Base-by-base conservation (phyloP, 2,329 filamentous ascomycete species). In the Cryphonectria nitschkei region DNA sequence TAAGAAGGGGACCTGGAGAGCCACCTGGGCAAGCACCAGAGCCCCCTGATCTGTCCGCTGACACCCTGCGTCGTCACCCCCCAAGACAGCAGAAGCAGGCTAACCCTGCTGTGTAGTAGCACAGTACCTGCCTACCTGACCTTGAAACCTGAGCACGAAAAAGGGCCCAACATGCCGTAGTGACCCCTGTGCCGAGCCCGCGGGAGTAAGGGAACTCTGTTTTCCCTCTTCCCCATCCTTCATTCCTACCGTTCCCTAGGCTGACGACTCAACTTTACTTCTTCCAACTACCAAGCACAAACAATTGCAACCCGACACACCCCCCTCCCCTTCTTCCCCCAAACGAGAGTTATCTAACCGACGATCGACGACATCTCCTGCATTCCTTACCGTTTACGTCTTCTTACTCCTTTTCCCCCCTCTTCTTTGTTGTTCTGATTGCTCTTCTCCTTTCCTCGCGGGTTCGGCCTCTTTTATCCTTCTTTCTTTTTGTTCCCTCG, bases 301-400 rank as follows among this genome's bases (percentile, higher is more conserved):
- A 9, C 46, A 22, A 8, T 62, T n/a, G 26, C 56, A 41, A 29
- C 14, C 58, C 50, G 39, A 54, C 34, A 50, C 26, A 26, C 26
- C 43, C 68, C 68, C 64, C 56, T 39, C 37, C 37, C 37, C 37
- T 39, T 39, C 37, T 61, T 64, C 34, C 52, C 29, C 41, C 22
- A 13, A 8, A 52, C 41, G 14, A 52, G 54, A 63, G 46, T 56
- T 41, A 52, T 61, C 50, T 61, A 37, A 52, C 66, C 64, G 61
- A 63, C 61, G 39, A 62, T 68, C 67, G 68, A 70, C 68, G 68
- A 69, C 67, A 61, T 58, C 50, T 61, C 19, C 41, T 63, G 34
- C 52, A 52, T 58, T 29, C 68, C 5, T 67, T 65, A 43, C 64
- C 62, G 56, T 61, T 29, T 69, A 39, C 62, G n/a, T 50, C 22